Evolutionary conservation across 768 basidiomycete species (phyloP).

Genomic region (Agrocybe praecox): DNA sequence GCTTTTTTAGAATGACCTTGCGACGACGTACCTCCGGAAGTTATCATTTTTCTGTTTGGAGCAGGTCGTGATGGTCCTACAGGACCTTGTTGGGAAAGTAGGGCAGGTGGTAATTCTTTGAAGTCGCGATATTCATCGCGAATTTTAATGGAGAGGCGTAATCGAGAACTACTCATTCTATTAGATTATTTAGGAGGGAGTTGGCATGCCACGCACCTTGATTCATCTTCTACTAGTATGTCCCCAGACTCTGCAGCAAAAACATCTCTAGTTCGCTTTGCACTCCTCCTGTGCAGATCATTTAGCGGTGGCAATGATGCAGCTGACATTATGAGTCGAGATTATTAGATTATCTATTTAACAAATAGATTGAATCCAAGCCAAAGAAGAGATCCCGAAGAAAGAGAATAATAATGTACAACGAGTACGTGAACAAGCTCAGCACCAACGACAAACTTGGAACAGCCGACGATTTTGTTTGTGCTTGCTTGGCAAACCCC

Average conservation of each 20-base stretch:
- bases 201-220: constrained; percentile 50
- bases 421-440: background rate
- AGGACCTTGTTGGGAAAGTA: constrained; percentile 79
- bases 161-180: constrained; percentile 50
- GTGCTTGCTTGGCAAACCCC: constrained; percentile 18
- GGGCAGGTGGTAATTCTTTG: constrained; percentile 79
- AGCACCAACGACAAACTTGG: background rate
- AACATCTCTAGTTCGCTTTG: constrained; percentile 73
- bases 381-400: background rate
- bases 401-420: background rate
- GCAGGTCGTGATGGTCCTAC: constrained; percentile 77
- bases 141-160: constrained; percentile 83
- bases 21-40: constrained; percentile 59
- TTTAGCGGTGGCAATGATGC: constrained; percentile 67
- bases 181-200: background rate
- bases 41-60: constrained; percentile 62
- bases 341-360: background rate
- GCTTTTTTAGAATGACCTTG: background rate
- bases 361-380: no score
- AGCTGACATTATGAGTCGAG: constrained; percentile 29
- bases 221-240: constrained; percentile 63
- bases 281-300: constrained; percentile 59
- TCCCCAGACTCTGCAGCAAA: constrained; percentile 72
- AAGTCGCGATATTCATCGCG: constrained; percentile 88
- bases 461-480: constrained; percentile 9